A percentile compares a stretch with the other conserved stretches of the same genome.
phyloP scores from a whole-genome alignment of 768 basidiomycete species.

The Panus rudis region DNA sequence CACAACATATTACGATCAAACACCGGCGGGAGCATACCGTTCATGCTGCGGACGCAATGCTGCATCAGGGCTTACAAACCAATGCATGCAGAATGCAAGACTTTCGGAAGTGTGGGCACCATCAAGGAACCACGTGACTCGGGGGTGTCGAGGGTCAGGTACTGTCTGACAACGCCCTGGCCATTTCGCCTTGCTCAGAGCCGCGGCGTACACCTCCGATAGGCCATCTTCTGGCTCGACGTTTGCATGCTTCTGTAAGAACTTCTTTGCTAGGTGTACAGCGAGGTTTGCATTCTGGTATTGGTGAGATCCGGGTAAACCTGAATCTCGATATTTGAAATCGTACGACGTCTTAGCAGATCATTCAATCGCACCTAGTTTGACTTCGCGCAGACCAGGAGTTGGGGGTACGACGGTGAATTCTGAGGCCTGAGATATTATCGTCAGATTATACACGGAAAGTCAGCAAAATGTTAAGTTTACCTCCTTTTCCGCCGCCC shows the following conservation, averaged over 20 bases:
- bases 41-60: constrained; percentile 31
- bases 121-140: constrained; percentile 83
- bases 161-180: constrained; percentile 93
- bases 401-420: constrained; percentile 56
- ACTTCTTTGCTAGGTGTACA: constrained; percentile 59
- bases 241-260: constrained; percentile 38
- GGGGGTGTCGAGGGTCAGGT: constrained; percentile 43
- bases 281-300: constrained; percentile 84
- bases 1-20: not conserved
- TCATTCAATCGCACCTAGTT: constrained; percentile 45
- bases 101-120: constrained; percentile 95
- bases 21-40: constrained; percentile 3
- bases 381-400: constrained; percentile 43
- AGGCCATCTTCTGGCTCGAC: constrained; percentile 30
- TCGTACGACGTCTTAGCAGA: constrained; percentile 1
- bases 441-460: not conserved
- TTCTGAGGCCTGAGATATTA: constrained; percentile 49
- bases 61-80: constrained; percentile 68
- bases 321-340: too few species aligned
- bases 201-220: constrained; percentile 47
- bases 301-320: constrained; percentile 84
- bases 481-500: constrained; percentile 64
- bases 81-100: constrained; percentile 76
- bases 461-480: constrained; percentile 2
- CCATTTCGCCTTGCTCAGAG: constrained; percentile 72